Percentiles rank a stretch among this genome's conserved stretches.
Evolutionary conservation across 192 early-diverging fungal genomes (phyloP).

Genomic region (Endogone sp.): DNA sequence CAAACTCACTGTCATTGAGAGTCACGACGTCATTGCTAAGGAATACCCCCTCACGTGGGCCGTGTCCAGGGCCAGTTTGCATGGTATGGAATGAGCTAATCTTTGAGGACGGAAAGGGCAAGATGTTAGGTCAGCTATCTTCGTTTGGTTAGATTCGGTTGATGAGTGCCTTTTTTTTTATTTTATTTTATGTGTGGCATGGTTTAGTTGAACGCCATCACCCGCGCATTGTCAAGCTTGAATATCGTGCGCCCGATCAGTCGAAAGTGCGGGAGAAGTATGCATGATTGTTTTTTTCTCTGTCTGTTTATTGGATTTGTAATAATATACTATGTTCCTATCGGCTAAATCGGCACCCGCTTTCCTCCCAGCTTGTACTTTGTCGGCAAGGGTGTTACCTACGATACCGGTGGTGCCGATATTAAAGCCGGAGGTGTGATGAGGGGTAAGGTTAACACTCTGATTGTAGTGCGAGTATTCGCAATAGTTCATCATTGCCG

Average conservation of each 20-base stretch:
- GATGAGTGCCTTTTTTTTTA: no score
- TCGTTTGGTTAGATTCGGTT: no score
- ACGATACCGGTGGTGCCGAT: constrained; percentile 87
- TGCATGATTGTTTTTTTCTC: background rate
- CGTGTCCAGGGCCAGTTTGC: constrained; percentile 65
- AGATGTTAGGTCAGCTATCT: no score
- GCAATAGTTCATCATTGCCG: background rate
- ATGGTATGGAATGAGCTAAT: constrained; percentile 58
- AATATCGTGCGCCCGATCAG: no score
- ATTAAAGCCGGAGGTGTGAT: constrained; percentile 79
- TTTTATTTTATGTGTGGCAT: no score
- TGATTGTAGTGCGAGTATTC: background rate
- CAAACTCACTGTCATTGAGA: constrained; percentile 60
- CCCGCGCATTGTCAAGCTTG: no score
- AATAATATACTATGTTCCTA: background rate
- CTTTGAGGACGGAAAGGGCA: no score
- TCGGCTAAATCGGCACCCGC: background rate
- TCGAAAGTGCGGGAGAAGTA: no score
- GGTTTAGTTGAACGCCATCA: no score
- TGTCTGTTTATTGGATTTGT: background rate
- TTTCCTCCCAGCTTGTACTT: constrained; percentile 60
- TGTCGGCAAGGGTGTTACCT: constrained; percentile 89
- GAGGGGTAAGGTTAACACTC: constrained; percentile 48
- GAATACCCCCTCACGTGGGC: constrained; percentile 84
- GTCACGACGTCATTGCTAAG: constrained; percentile 62